phyloP scores from a whole-genome alignment of 2,329 filamentous ascomycete genomes.

The Dactylellina parvicollis region DNA sequence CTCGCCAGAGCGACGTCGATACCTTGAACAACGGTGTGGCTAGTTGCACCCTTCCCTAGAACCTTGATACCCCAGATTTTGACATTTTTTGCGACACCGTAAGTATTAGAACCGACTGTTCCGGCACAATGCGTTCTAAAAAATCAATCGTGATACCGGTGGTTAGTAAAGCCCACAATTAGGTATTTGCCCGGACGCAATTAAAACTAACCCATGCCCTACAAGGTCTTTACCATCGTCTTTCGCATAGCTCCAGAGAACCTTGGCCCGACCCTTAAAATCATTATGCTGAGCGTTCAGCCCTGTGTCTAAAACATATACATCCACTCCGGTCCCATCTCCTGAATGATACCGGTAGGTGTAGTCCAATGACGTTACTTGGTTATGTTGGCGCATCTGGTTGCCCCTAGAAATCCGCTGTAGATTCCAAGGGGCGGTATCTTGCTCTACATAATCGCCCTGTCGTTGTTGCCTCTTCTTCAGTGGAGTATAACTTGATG shows the following conservation, averaged over 20 bases:
- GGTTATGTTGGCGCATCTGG: constrained; percentile 57
- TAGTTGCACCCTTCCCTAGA: constrained; percentile 62
- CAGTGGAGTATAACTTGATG: constrained; percentile 35
- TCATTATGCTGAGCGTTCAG: constrained; percentile 58
- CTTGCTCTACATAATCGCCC: constrained; percentile 17
- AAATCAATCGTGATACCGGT: too few relatives aligned
- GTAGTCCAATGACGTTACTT: constrained; percentile 59
- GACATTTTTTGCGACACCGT: constrained; percentile 65
- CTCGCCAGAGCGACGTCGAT: constrained; percentile 63
- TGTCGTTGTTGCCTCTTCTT: constrained; percentile 20
- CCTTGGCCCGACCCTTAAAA: constrained; percentile 58
- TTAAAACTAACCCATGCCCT: constrained; percentile 69
- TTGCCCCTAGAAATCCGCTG: constrained; percentile 58
- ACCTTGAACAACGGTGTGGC: constrained; percentile 60
- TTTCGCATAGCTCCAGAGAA: constrained; percentile 60
- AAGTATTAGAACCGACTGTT: constrained; percentile 58
- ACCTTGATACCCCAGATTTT: constrained; percentile 65
- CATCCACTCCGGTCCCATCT: constrained; percentile 62
- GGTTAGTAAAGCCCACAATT: too few relatives aligned
- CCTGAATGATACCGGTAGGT: constrained; percentile 59
- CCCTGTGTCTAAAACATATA: constrained; percentile 66
- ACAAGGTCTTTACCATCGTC: constrained; percentile 61
- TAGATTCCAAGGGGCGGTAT: constrained; percentile 57
- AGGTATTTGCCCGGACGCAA: too few relatives aligned
- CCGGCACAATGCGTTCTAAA: constrained; percentile 59